Conservation (phyloP, 2,329 filamentous ascomycete species). For the Aspergillus sergii region DNA sequence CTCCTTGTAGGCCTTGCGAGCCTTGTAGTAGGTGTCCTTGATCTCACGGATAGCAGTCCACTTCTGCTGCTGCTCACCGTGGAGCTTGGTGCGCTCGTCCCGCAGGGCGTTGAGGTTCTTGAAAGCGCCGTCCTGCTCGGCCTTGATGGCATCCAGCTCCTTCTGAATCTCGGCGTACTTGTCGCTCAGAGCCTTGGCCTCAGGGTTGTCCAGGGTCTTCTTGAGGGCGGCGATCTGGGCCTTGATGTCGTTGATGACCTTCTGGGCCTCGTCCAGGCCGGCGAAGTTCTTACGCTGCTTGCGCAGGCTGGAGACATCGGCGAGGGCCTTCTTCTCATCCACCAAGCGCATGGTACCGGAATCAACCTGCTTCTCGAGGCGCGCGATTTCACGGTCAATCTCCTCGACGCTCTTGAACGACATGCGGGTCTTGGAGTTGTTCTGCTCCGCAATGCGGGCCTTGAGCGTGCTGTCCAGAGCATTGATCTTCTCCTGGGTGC, state of each 20-base stretch:
- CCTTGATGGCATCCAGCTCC: slow-evolving; percentile 88
- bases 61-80: slow-evolving; percentile 84
- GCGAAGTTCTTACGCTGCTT: slow-evolving; percentile 92
- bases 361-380: slow-evolving; percentile 83
- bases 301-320: slow-evolving; percentile 78
- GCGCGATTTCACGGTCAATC: slow-evolving; percentile 78
- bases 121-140: slow-evolving; percentile 86
- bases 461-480: slow-evolving; percentile 87
- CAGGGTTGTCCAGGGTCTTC: slow-evolving; percentile 87
- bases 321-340: slow-evolving; percentile 92
- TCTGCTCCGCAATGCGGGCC: slow-evolving; percentile 81
- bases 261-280: slow-evolving; percentile 80
- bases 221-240: slow-evolving; percentile 85
- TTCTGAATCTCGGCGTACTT: slow-evolving; percentile 82
- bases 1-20: slow-evolving; percentile 78
- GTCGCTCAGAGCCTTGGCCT: slow-evolving; percentile 83
- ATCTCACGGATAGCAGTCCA: slow-evolving; percentile 78
- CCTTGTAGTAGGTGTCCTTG: slow-evolving; percentile 85
- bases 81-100: slow-evolving; percentile 81
- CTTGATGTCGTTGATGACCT: slow-evolving; percentile 85
- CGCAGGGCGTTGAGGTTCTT: slow-evolving; percentile 83
- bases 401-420: slow-evolving; percentile 87
- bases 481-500: slow-evolving; percentile 88
- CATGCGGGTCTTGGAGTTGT: slow-evolving; percentile 77
- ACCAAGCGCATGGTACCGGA: slow-evolving; percentile 91